phyloP scores from a whole-genome alignment of 169 alveolate species.

The Cyclospora cayetanensis region DNA sequence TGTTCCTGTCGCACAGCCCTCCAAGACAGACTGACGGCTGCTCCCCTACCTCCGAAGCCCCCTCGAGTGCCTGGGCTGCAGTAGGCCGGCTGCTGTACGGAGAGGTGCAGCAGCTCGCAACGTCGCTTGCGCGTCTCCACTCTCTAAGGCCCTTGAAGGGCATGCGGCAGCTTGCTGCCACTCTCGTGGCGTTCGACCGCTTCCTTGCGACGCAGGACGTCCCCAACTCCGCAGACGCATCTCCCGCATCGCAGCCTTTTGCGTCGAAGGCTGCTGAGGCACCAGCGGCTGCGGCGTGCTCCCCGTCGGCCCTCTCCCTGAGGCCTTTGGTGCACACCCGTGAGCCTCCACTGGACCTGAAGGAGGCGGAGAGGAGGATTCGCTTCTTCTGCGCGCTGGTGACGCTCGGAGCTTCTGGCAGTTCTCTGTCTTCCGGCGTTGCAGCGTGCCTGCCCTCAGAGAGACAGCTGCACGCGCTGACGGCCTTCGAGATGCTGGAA shows the following conservation, averaged over 20 bases:
- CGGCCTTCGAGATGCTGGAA: not conserved
- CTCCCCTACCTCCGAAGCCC: not conserved
- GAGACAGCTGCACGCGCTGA: slow-evolving; percentile 1
- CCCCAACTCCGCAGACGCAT: not conserved
- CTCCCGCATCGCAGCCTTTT: no score
- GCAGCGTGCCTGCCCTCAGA: slow-evolving; percentile 40
- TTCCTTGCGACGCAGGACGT: not conserved
- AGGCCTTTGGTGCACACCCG: slow-evolving; percentile 44
- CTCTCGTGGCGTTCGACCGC: slow-evolving; percentile 45
- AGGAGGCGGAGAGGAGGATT: slow-evolving; percentile 37
- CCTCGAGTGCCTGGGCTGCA: slow-evolving; percentile 25
- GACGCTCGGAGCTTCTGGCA: slow-evolving; percentile 19
- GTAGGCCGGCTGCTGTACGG: slow-evolving; percentile 33
- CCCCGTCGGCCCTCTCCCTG: not conserved
- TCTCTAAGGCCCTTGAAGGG: slow-evolving; percentile 44
- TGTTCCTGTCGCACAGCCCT: not conserved
- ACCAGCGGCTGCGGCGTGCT: not conserved
- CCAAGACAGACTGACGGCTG: not conserved
- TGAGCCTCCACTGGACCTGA: slow-evolving; percentile 38
- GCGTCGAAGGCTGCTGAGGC: no score
- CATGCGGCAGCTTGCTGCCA: slow-evolving; percentile 9
- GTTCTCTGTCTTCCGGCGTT: not conserved
- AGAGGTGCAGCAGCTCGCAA: slow-evolving; percentile 31
- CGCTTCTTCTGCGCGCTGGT: slow-evolving; percentile 39
- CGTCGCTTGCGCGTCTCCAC: slow-evolving; percentile 23